phyloP scores from a whole-genome alignment of 106 monocot species.

The Gastrodia elata region DNA sequence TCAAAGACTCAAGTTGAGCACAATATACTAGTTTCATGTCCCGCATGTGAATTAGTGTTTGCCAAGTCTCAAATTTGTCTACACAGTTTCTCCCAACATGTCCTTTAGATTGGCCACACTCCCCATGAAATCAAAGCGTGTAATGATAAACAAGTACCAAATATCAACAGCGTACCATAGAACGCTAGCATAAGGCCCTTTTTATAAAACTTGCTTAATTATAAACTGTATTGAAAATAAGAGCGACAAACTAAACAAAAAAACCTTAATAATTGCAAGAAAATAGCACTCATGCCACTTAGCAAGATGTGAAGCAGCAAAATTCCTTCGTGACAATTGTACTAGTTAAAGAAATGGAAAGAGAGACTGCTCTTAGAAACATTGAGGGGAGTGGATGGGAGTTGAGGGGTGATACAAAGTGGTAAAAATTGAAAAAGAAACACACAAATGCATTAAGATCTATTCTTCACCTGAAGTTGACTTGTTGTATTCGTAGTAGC shows the following conservation, averaged over 20 bases:
- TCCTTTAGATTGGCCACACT: background rate
- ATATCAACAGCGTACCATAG: background rate
- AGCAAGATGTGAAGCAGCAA: background rate
- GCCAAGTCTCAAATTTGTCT: background rate
- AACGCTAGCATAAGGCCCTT: background rate
- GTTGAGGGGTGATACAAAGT: background rate
- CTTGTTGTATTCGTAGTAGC: constrained; percentile 6
- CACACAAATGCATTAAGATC: background rate
- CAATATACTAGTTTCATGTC: background rate
- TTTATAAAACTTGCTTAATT: background rate
- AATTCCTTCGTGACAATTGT: background rate
- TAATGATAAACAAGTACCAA: background rate
- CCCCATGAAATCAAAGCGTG: background rate
- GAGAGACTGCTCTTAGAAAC: background rate
- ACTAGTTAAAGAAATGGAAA: background rate
- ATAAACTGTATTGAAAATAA: background rate
- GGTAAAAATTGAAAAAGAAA: background rate
- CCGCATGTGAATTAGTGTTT: background rate
- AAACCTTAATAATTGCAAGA: background rate
- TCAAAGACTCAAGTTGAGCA: background rate
- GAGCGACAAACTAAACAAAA: background rate
- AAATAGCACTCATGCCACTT: background rate
- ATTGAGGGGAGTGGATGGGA: too few relatives aligned
- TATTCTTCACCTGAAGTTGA: constrained; percentile 3
- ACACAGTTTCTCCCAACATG: background rate